phyloP scores from a whole-genome alignment of 2,329 filamentous ascomycete species.

The Pseudocercospora musae region DNA sequence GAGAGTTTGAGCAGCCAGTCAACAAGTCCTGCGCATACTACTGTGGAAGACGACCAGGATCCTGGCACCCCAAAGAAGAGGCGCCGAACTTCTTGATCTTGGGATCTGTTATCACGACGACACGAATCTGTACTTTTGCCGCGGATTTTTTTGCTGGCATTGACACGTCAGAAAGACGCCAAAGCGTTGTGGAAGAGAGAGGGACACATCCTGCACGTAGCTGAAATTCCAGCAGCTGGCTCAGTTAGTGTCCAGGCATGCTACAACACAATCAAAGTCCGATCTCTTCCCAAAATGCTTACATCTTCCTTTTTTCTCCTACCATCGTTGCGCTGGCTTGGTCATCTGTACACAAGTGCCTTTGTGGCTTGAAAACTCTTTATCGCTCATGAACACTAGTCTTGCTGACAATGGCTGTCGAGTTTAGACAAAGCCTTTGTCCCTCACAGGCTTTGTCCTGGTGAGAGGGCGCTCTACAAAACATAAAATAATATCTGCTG shows the following conservation, averaged over 20 bases:
- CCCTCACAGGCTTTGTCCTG: not conserved
- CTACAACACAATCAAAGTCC: not conserved
- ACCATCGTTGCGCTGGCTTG: not conserved
- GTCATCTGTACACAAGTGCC: not conserved
- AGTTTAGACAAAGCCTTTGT: not conserved
- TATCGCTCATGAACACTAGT: not conserved
- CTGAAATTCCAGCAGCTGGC: too few species aligned
- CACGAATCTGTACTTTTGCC: constrained; percentile 2
- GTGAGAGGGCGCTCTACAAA: not conserved
- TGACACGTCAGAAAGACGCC: not conserved
- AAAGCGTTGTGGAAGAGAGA: not conserved
- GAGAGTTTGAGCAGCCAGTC: constrained; percentile 43
- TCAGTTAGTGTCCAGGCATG: not conserved
- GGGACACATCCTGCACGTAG: not conserved
- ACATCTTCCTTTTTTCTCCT: not conserved
- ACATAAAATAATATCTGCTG: not conserved
- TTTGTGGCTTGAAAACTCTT: not conserved
- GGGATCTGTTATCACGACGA: not conserved
- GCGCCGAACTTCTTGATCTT: constrained; percentile 13
- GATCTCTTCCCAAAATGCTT: too few species aligned
- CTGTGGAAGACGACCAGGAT: constrained; percentile 16
- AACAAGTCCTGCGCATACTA: constrained; percentile 34
- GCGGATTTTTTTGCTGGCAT: not conserved
- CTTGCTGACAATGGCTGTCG: not conserved
- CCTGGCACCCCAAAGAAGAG: constrained; percentile 28